These are phyloP conservation scores for Rhodotorula sp. DNA, from an alignment of 1,284 basidiomycete species.

Conservation along the genomic window DNA sequence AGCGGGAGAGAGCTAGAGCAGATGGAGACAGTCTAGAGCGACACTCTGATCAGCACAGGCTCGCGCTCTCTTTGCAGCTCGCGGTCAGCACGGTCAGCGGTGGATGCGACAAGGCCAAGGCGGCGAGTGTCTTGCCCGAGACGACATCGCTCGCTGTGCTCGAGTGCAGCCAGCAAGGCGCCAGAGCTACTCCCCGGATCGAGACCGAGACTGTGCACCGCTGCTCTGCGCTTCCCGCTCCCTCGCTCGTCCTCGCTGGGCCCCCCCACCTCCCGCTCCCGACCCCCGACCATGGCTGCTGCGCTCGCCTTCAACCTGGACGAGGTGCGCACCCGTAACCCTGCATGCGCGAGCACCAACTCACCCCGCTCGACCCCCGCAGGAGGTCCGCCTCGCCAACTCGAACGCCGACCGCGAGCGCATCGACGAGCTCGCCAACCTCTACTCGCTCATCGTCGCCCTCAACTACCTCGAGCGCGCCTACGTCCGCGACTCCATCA, in stretches of 20 bases:
- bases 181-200: too few relatives aligned
- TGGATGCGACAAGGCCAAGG: too few relatives aligned
- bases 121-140: too few relatives aligned
- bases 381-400: conserved; percentile 86
- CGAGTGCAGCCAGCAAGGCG: too few relatives aligned
- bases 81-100: too few relatives aligned
- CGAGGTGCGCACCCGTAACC: conserved; percentile 6
- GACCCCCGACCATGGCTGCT: background rate
- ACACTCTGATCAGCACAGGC: too few relatives aligned
- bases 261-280: background rate
- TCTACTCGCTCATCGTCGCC: conserved; percentile 87
- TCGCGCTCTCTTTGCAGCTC: too few relatives aligned
- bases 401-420: conserved; percentile 87
- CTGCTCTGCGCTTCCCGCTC: too few relatives aligned
- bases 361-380: background rate
- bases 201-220: too few relatives aligned
- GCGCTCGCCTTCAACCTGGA: conserved; percentile 25
- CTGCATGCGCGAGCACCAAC: background rate
- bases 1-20: too few relatives aligned
- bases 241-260: background rate
- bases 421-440: conserved; percentile 82
- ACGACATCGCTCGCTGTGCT: too few relatives aligned
- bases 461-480: conserved; percentile 94
- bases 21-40: too few relatives aligned
- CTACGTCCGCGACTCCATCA: conserved; percentile 89